Conservation (phyloP, 2,329 filamentous ascomycete genomes). For the Dothiorella sarmentorum region DNA sequence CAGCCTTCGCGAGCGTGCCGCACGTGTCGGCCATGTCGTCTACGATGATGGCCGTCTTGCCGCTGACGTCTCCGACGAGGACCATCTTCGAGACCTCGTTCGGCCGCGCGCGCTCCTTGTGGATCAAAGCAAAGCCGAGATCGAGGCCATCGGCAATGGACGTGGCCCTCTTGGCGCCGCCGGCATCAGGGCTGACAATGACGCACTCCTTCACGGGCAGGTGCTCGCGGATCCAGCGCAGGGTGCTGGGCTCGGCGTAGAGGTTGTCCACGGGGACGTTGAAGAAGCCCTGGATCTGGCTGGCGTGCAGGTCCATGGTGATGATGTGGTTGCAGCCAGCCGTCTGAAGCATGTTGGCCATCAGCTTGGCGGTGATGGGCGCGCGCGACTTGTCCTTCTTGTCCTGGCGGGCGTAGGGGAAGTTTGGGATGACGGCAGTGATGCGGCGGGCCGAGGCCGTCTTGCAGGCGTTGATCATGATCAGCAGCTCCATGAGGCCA, state of each 20-base stretch:
- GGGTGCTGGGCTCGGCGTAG: constrained; percentile 88
- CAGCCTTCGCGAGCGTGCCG: constrained; percentile 83
- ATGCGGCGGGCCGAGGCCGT: constrained; percentile 83
- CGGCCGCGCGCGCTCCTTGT: constrained; percentile 89
- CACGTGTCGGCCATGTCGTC: constrained; percentile 98
- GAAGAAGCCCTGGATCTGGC: constrained; percentile 95
- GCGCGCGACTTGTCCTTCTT: constrained; percentile 96
- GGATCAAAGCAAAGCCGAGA: constrained; percentile 87
- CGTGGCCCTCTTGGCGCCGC: constrained; percentile 91
- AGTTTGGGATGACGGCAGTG: constrained; percentile 93
- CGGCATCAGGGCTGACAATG: constrained; percentile 92
- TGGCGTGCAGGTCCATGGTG: constrained; percentile 93
- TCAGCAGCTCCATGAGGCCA: constrained; percentile 94
- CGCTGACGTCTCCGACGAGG: constrained; percentile 88
- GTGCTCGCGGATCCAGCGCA: constrained; percentile 89
- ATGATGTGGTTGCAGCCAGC: constrained; percentile 92
- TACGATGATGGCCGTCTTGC: constrained; percentile 91
- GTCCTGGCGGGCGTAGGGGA: constrained; percentile 93
- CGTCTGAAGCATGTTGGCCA: constrained; percentile 96
- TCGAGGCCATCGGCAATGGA: constrained; percentile 90
- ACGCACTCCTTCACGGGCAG: constrained; percentile 77
- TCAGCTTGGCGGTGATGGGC: constrained; percentile 93
- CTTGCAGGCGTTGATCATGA: constrained; percentile 96
- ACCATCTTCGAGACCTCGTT: constrained; percentile 93
- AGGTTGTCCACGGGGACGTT: constrained; percentile 78